Evolutionary conservation across 148 eudicot genomes (phyloP).

Genomic region (Rhododendron ferrugineum): DNA sequence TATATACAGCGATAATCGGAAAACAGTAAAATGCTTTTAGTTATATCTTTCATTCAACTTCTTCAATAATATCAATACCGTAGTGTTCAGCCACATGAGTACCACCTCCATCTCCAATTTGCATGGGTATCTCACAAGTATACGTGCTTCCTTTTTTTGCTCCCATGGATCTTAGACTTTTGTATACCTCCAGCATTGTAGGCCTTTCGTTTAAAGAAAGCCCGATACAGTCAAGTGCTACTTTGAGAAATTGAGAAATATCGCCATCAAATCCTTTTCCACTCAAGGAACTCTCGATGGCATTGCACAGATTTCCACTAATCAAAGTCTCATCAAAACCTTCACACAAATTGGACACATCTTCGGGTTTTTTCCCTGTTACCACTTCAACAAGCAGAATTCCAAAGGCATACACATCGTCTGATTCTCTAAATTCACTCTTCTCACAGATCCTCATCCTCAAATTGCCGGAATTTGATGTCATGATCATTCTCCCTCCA

Average conservation of each 20-base stretch:
- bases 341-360: neutral
- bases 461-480: neutral
- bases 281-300: neutral
- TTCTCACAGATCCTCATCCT: neutral
- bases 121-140: neutral
- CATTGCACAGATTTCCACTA: neutral
- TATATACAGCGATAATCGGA: neutral
- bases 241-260: neutral
- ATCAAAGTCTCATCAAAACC: neutral
- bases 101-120: neutral
- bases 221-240: neutral
- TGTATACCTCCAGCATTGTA: neutral
- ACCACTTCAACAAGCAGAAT: constrained; percentile 1
- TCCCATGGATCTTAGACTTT: neutral
- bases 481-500: neutral
- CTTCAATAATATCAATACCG: neutral
- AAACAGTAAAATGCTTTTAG: neutral
- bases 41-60: neutral
- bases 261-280: neutral
- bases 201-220: neutral
- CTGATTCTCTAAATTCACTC: neutral
- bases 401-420: neutral
- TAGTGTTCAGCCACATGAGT: neutral
- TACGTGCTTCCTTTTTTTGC: neutral
- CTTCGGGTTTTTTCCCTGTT: neutral